These are phyloP conservation scores for Sphenostylis stenocarpa DNA, from an alignment of 306 rosid genomes.

Conservation along the genomic window DNA sequence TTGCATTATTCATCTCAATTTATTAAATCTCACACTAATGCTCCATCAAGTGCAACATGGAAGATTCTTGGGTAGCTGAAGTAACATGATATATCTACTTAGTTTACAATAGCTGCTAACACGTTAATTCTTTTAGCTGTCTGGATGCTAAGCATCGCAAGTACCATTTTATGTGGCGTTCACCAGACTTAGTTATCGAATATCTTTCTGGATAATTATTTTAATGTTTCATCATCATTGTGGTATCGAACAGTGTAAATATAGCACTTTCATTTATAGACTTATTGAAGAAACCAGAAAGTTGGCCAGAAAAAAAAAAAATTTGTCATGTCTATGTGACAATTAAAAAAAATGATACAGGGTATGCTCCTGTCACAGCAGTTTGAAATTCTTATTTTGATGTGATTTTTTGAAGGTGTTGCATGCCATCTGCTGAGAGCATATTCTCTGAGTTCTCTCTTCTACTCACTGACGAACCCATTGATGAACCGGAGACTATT, in stretches of 20 bases:
- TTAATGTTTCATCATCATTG: neutral
- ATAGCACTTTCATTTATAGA: neutral
- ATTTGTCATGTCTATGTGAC: neutral
- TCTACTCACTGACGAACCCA: slow-evolving; percentile 66
- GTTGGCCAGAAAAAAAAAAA: neutral
- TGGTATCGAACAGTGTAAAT: neutral
- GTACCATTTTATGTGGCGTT: neutral
- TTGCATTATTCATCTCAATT: slow-evolving; percentile 9
- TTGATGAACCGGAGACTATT: slow-evolving; percentile 65
- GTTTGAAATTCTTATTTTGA: slow-evolving; percentile 24
- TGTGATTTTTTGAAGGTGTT: slow-evolving; percentile 63
- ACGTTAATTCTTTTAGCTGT: slow-evolving; percentile 1
- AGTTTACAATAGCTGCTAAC: neutral
- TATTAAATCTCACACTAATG: neutral
- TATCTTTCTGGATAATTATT: neutral
- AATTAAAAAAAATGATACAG: neutral
- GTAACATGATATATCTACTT: slow-evolving; percentile 2
- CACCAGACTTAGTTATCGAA: neutral
- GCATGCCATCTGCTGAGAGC: slow-evolving; percentile 65
- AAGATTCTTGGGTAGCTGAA: slow-evolving; percentile 9
- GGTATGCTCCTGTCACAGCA: neutral
- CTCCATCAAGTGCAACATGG: neutral
- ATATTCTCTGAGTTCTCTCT: slow-evolving; percentile 78
- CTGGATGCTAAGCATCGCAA: slow-evolving; percentile 9
- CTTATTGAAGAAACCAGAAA: slow-evolving; percentile 17